Conservation (phyloP, 352 stramenopile genomes). For the Nothophytophthora sp. region DNA sequence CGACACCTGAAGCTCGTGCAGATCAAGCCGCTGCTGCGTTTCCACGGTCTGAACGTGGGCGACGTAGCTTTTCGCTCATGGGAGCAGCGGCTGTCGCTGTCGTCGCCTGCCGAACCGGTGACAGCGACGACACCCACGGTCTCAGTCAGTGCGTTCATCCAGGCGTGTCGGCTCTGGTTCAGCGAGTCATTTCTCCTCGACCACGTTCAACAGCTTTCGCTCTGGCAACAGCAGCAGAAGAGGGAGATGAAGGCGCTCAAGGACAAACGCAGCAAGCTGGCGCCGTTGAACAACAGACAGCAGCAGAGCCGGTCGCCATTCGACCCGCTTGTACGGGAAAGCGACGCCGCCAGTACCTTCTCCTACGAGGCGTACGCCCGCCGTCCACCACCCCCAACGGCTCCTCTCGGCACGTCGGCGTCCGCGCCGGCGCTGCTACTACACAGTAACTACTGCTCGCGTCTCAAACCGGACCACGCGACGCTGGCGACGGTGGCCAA, state of each 20-base stretch:
- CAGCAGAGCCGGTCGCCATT: conserved; percentile 39
- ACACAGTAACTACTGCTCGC: conserved; percentile 22
- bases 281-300: conserved; percentile 11
- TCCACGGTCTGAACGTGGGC: conserved; percentile 43
- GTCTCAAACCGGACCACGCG: conserved; percentile 17
- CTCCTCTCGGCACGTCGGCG: conserved; percentile 10
- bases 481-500: conserved; percentile 28
- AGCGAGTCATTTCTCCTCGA: conserved; percentile 44
- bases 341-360: conserved; percentile 43
- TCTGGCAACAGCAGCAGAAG: conserved; percentile 29
- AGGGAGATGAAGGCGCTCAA: conserved; percentile 10
- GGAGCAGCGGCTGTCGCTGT: conserved; percentile 48
- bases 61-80: conserved; percentile 48
- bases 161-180: conserved; percentile 59
- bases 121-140: conserved; percentile 12
- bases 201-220: conserved; percentile 20
- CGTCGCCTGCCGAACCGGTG: background rate
- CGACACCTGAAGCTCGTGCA: conserved; percentile 30
- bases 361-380: conserved; percentile 45
- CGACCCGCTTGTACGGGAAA: conserved; percentile 36
- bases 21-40: conserved; percentile 41
- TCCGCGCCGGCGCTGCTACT: conserved; percentile 25
- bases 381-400: conserved; percentile 19
- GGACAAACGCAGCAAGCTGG: conserved; percentile 14
- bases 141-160: conserved; percentile 42